Percentiles rank a stretch among this genome's conserved stretches.
Conservation (phyloP, 805 yeast genomes). For the Nakazawaea laoshanensis region DNA sequence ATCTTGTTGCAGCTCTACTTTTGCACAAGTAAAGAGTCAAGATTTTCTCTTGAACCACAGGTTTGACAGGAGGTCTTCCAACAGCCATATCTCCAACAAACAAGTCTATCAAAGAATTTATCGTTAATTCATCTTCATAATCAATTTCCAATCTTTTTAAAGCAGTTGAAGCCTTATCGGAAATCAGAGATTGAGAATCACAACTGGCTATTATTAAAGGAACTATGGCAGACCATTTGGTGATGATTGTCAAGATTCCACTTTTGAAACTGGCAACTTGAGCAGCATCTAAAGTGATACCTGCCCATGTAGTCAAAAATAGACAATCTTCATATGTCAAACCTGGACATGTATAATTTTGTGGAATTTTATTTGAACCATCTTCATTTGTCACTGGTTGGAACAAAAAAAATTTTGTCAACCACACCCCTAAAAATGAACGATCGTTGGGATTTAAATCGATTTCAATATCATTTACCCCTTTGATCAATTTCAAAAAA, state of each 20-base stretch:
- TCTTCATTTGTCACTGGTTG: slow-evolving; percentile 31
- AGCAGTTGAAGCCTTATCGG: slow-evolving; percentile 43
- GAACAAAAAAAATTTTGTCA: slow-evolving; percentile 51
- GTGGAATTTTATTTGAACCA: slow-evolving; percentile 30
- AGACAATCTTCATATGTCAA: slow-evolving; percentile 44
- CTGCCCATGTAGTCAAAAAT: slow-evolving; percentile 64
- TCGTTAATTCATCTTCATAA: slow-evolving; percentile 36
- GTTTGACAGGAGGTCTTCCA: slow-evolving; percentile 43
- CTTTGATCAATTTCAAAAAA: slow-evolving; percentile 19
- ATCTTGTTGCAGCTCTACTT: slow-evolving; percentile 42
- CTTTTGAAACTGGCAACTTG: slow-evolving; percentile 34
- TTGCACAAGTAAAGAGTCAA: slow-evolving; percentile 42
- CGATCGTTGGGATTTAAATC: slow-evolving; percentile 30
- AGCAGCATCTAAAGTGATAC: slow-evolving; percentile 44
- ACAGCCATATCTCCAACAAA: slow-evolving; percentile 38
- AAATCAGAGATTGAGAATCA: slow-evolving; percentile 48
- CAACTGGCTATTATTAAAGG: slow-evolving; percentile 57
- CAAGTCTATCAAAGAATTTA: slow-evolving; percentile 35
- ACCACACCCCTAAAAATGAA: slow-evolving; percentile 33
- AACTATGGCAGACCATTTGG: slow-evolving; percentile 31
- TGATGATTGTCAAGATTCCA: slow-evolving; percentile 33
- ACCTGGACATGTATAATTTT: slow-evolving; percentile 52
- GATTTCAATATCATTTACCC: slow-evolving; percentile 25
- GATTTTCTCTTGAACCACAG: slow-evolving; percentile 48
- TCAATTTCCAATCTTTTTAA: slow-evolving; percentile 44